Conservation (phyloP, 2,329 filamentous ascomycete species). For the Beauveria scarabaeidicola region DNA sequence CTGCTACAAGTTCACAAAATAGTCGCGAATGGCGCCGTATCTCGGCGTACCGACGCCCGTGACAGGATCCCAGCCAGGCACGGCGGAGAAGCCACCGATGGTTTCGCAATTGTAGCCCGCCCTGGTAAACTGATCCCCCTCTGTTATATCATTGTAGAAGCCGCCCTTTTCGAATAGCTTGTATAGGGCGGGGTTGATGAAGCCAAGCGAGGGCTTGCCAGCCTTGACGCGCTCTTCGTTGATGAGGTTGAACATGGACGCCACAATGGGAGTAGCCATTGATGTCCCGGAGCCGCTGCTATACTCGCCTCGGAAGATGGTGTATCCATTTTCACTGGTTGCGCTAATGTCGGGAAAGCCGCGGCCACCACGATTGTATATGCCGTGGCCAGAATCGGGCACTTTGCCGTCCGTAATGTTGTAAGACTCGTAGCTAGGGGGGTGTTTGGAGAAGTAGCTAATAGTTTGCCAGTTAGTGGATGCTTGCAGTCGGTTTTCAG, state of each 20-base stretch:
- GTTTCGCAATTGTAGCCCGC: neutral
- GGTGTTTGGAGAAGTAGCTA: too few relatives aligned
- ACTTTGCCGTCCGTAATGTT: conserved; percentile 23
- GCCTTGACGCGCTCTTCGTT: conserved; percentile 13
- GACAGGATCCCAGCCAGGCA: neutral
- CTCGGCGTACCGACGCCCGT: neutral
- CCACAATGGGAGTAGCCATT: conserved; percentile 14
- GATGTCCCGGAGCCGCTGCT: conserved; percentile 4
- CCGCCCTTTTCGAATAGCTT: neutral
- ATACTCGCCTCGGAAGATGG: conserved; percentile 25
- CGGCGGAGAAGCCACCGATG: neutral
- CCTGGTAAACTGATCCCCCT: neutral
- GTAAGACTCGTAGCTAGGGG: conserved; percentile 12
- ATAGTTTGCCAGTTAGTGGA: too few relatives aligned
- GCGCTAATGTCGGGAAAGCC: conserved; percentile 31
- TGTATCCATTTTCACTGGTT: conserved; percentile 37
- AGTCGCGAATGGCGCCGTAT: neutral
- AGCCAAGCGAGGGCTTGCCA: conserved; percentile 31
- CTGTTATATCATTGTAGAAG: neutral
- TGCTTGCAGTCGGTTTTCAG: too few relatives aligned
- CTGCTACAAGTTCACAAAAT: neutral
- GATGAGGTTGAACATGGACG: conserved; percentile 14
- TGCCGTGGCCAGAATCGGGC: too few relatives aligned
- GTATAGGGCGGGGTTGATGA: conserved; percentile 16
- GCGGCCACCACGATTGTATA: conserved; percentile 18